Evolutionary conservation across 1,284 basidiomycete species (phyloP).

Genomic region (Papiliotrema laurentii): DNA sequence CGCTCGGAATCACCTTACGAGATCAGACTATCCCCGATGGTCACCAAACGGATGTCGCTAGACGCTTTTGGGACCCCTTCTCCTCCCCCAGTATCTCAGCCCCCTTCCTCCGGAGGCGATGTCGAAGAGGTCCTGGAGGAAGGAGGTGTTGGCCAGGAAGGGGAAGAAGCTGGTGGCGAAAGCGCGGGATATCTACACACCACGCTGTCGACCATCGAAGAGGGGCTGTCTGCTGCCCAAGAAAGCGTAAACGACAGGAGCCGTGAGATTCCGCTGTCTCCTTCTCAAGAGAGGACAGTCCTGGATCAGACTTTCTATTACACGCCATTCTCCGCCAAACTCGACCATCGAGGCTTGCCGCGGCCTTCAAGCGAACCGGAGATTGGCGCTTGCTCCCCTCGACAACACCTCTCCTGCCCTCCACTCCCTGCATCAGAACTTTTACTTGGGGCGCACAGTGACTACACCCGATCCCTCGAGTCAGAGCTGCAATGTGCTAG

Average conservation of each 20-base stretch:
- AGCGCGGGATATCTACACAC: slow-evolving; percentile 2
- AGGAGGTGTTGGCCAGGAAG: too few species aligned
- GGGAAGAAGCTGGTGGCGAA: background rate
- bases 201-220: slow-evolving; percentile 18
- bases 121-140: slow-evolving; percentile 2
- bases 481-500: slow-evolving; percentile 15
- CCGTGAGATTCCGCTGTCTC: too few species aligned
- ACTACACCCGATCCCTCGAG: slow-evolving; percentile 16
- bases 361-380: background rate
- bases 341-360: slow-evolving; percentile 6
- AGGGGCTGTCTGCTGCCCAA: slow-evolving; percentile 4
- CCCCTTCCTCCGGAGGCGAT: background rate
- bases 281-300: background rate
- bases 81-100: background rate
- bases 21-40: slow-evolving; percentile 28
- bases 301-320: background rate
- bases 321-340: background rate
- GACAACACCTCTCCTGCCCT: slow-evolving; percentile 19
- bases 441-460: slow-evolving; percentile 16
- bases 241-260: background rate
- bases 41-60: slow-evolving; percentile 34
- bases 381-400: background rate
- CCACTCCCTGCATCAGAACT: slow-evolving; percentile 11
- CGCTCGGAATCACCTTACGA: slow-evolving; percentile 34
- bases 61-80: slow-evolving; percentile 31